Conservation (phyloP, 352 stramenopile species). For the Thalassiosira hispida region DNA sequence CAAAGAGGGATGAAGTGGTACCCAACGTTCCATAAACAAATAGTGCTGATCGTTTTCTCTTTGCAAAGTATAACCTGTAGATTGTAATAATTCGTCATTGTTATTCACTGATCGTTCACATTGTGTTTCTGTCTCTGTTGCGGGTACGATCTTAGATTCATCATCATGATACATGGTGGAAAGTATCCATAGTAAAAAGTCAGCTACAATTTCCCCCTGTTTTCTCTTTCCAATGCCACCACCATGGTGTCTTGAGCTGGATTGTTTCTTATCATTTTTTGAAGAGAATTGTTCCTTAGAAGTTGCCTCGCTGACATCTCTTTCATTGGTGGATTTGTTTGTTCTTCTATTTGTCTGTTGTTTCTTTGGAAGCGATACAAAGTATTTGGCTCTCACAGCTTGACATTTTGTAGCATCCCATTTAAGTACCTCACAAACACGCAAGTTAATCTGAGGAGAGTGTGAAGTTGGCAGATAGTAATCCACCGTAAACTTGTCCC, state of each 20-base stretch:
- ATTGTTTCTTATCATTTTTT: constrained; percentile 6
- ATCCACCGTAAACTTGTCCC: constrained; percentile 28
- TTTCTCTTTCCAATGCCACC: constrained; percentile 63
- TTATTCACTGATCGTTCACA: background rate
- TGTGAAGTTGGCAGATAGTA: constrained; percentile 26
- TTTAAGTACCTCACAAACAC: constrained; percentile 20
- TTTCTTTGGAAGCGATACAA: constrained; percentile 14
- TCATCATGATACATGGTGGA: constrained; percentile 31
- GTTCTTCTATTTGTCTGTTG: constrained; percentile 18
- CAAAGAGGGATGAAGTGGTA: constrained; percentile 23
- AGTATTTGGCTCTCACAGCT: constrained; percentile 36
- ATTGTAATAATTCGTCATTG: background rate
- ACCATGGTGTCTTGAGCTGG: constrained; percentile 21
- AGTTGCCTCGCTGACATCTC: constrained; percentile 1
- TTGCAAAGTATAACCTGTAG: background rate
- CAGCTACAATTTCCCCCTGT: constrained; percentile 64
- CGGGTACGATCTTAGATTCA: background rate
- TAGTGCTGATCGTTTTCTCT: constrained; percentile 7
- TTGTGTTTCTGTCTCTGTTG: background rate
- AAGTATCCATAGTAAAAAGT: constrained; percentile 65
- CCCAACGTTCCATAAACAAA: constrained; percentile 32
- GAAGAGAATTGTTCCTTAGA: background rate
- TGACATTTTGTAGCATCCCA: constrained; percentile 43
- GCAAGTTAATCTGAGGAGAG: constrained; percentile 14
- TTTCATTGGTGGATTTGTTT: background rate